Base-by-base conservation (phyloP, 495 filamentous ascomycete genomes). In the Glonium stellatum region DNA sequence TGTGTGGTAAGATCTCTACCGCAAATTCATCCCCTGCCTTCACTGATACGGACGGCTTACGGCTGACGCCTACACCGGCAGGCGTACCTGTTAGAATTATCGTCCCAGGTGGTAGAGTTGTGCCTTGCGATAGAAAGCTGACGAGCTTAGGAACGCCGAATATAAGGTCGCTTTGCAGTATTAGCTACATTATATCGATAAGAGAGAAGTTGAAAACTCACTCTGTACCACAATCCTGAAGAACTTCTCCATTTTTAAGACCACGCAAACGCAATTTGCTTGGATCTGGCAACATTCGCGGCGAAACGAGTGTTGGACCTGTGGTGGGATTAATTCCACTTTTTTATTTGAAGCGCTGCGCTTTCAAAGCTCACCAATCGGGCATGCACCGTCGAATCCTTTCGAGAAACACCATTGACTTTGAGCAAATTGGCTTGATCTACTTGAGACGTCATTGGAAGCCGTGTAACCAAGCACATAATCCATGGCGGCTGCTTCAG, bases 161-260 rank as follows among this genome's bases (percentile, higher is more conserved):
- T 61, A 79, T 76, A 52, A 78, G 66, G 39, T 78, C 77, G n/a
- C n/a, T n/a, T n/a, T n/a, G n/a, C n/a, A n/a, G n/a, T n/a, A n/a
- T n/a, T n/a, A n/a, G n/a, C n/a, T n/a, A n/a, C n/a, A n/a, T n/a
- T n/a, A n/a, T n/a, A n/a, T n/a, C n/a, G n/a, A n/a, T n/a, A n/a
- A n/a, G n/a, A n/a, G n/a, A n/a, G n/a, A n/a, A n/a, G n/a, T n/a
- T n/a, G n/a, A n/a, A n/a, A n/a, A n/a, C n/a, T n/a, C n/a, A n/a
- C 78, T 79, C 79, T 56, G 80, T 62, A 25, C 72, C 69, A 60
- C 78, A 82, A 27, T 79, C 69, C 64, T 80, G 77, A 65, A 80
- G 51, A 10, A 76, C 72, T 59, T 71, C 72, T 4, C 77, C 76
- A 62, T 80, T 78, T 50, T 21, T 50, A 15, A 4, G 47, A 50